Evolutionary conservation across 2,329 filamentous ascomycete species (phyloP).

Genomic region (Penicillium vulpinum): DNA sequence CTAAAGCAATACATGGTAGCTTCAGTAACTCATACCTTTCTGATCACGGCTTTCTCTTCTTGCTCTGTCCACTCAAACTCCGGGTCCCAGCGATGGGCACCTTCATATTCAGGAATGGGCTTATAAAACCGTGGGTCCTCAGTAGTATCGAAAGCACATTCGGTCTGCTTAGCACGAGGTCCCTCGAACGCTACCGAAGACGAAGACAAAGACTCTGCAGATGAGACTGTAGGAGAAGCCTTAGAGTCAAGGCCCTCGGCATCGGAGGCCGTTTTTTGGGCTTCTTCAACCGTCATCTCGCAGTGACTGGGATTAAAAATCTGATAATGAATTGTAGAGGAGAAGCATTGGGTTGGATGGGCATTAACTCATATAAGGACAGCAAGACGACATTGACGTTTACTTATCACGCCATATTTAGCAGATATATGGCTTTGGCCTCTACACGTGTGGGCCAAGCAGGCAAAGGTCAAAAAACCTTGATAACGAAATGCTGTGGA

Average conservation of each 20-base stretch:
- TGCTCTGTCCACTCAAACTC: conserved; percentile 46
- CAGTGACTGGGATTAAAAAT: not conserved
- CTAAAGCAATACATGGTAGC: accelerated
- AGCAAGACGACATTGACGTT: not conserved
- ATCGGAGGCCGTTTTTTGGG: conserved; percentile 3
- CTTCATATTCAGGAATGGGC: conserved; percentile 48
- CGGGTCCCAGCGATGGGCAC: conserved; percentile 51
- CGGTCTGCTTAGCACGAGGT: conserved; percentile 12
- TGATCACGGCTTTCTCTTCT: conserved; percentile 45
- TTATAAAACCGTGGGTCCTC: conserved; percentile 41
- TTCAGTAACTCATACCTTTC: conserved; percentile 32
- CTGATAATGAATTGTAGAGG: not conserved
- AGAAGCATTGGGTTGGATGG: not conserved
- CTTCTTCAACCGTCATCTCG: conserved; percentile 23
- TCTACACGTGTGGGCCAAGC: not conserved
- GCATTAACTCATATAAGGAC: conserved; percentile 15
- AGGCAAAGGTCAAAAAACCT: not conserved
- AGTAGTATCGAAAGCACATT: conserved; percentile 37
- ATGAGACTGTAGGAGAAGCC: conserved; percentile 1
- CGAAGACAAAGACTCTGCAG: conserved; percentile 18
- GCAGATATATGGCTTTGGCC: not conserved
- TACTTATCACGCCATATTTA: conserved; percentile 10
- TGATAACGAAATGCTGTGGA: not conserved
- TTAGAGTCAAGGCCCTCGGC: conserved; percentile 10
- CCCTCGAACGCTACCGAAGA: conserved; percentile 14